A percentile compares a stretch with the other conserved stretches of the same genome.
Evolutionary conservation across 805 yeast species (phyloP).

Genomic region (Saccharomycopsis sp.): DNA sequence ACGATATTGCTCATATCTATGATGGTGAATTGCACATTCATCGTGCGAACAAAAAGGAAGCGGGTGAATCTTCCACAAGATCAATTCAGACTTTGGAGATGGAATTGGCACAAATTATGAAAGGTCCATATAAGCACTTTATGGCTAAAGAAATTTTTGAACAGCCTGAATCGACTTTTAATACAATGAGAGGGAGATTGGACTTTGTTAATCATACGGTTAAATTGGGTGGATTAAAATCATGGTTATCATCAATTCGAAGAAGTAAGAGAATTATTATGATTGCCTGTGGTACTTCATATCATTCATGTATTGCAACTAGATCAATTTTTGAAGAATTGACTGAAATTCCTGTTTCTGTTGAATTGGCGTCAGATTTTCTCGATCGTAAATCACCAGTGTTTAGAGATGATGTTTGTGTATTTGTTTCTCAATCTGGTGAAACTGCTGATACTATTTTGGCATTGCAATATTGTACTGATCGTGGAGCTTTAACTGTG

Average conservation of each 20-base stretch:
- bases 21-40: conserved; percentile 98
- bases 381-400: conserved; percentile 94
- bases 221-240: conserved; percentile 83
- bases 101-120: conserved; percentile 97
- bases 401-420: conserved; percentile 95
- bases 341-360: conserved; percentile 89
- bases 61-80: conserved; percentile 88
- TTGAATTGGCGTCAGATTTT: conserved; percentile 91
- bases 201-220: conserved; percentile 77
- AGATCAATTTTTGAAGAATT: conserved; percentile 94
- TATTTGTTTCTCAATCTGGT: conserved; percentile 97
- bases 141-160: conserved; percentile 99
- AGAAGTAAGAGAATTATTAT: conserved; percentile 91
- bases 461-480: conserved; percentile 91
- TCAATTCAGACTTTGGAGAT: conserved; percentile 93
- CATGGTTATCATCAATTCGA: conserved; percentile 80
- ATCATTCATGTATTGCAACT: conserved; percentile 96
- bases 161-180: conserved; percentile 96
- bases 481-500: conserved; percentile 94
- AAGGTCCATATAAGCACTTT: conserved; percentile 91
- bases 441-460: conserved; percentile 97
- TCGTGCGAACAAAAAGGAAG: conserved; percentile 84
- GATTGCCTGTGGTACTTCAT: conserved; percentile 99
- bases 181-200: conserved; percentile 98
- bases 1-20: conserved; percentile 96